A percentile compares a stretch with the other conserved stretches of the same genome.
These are phyloP conservation scores for Petunia axillaris DNA, from an alignment of 257 asterid genomes.

Conservation along the genomic window DNA sequence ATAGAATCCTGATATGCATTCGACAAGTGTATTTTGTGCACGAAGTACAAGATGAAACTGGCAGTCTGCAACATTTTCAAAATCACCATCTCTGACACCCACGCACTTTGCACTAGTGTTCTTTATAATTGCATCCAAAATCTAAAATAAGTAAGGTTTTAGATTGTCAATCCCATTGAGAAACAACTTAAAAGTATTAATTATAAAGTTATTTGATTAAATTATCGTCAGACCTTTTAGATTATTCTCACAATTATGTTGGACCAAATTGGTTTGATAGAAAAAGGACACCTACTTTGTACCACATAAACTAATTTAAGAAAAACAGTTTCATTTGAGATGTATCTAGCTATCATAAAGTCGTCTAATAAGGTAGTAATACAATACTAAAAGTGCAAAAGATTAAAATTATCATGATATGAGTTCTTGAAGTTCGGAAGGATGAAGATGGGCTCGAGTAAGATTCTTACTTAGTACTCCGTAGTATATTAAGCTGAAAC, in stretches of 20 bases:
- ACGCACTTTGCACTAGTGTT: neutral
- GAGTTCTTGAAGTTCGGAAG: conserved; percentile 2
- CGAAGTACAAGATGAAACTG: neutral
- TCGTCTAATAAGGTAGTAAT: neutral
- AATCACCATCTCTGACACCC: conserved; percentile 14
- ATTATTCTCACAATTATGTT: too few relatives aligned
- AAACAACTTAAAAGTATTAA: too few relatives aligned
- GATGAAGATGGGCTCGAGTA: conserved; percentile 45
- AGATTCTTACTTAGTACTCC: neutral
- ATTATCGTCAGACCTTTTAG: too few relatives aligned
- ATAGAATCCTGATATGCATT: conserved; percentile 7
- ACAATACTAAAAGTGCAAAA: neutral
- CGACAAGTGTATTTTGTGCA: neutral
- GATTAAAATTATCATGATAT: neutral
- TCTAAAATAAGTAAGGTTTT: too few relatives aligned
- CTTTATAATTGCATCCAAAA: too few relatives aligned
- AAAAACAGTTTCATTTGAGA: neutral
- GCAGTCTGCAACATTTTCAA: neutral
- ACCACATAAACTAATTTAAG: too few relatives aligned
- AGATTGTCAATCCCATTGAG: too few relatives aligned
- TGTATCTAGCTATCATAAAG: neutral
- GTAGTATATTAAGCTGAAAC: neutral
- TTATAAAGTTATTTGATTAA: too few relatives aligned
- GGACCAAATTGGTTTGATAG: too few relatives aligned
- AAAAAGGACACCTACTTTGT: too few relatives aligned